Evolutionary conservation across 2,329 filamentous ascomycete genomes (phyloP).

Genomic region (Neofusicoccum ribis): DNA sequence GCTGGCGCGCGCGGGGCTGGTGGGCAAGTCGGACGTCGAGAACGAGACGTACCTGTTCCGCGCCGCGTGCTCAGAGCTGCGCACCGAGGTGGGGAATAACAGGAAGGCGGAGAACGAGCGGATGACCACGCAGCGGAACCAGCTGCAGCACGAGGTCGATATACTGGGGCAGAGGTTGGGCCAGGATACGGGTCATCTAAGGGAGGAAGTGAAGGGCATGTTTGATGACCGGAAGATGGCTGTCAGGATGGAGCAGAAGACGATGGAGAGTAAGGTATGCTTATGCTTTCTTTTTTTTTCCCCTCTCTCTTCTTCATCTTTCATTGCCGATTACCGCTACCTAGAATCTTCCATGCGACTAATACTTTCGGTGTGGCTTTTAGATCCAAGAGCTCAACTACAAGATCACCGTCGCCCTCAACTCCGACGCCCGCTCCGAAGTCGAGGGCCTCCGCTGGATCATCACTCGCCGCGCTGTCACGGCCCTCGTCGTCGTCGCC

Average conservation of each 20-base stretch:
- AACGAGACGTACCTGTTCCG: constrained; percentile 86
- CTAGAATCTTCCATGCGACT: neutral
- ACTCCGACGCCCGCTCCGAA: constrained; percentile 86
- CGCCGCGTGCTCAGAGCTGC: constrained; percentile 88
- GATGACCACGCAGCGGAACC: constrained; percentile 77
- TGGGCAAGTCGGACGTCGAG: constrained; percentile 89
- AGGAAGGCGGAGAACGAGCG: constrained; percentile 76
- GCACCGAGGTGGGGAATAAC: constrained; percentile 80
- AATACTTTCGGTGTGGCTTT: neutral
- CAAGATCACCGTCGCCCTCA: constrained; percentile 87
- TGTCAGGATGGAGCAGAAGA: constrained; percentile 82
- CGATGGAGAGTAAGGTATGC: constrained; percentile 74
- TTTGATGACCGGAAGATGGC: constrained; percentile 96
- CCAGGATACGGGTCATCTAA: constrained; percentile 78
- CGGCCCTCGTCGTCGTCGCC: constrained; percentile 55
- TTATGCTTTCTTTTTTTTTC: neutral
- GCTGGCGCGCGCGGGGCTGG: constrained; percentile 74
- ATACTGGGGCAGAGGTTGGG: constrained; percentile 81
- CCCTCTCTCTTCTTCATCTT: too few species aligned
- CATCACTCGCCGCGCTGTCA: constrained; percentile 63
- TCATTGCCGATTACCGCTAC: neutral
- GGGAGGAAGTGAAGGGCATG: constrained; percentile 90
- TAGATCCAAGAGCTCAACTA: constrained; percentile 93
- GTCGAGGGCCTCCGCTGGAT: constrained; percentile 93
- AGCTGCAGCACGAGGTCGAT: constrained; percentile 93